Percentiles rank a stretch among this genome's conserved stretches.
phyloP scores from a whole-genome alignment of 192 early-diverging fungal genomes.

The Mortierella antarctica region DNA sequence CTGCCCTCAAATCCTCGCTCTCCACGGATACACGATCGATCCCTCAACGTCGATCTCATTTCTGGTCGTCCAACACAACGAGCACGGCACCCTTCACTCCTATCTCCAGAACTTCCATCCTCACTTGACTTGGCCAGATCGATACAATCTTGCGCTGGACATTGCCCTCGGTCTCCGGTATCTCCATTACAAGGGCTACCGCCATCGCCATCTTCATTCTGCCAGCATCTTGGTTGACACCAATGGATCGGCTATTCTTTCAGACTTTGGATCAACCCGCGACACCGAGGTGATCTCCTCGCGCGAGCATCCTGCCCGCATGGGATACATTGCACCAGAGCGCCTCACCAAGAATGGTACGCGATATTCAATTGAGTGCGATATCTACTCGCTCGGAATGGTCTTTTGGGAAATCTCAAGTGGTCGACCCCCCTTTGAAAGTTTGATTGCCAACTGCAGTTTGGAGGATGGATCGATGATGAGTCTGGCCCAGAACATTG shows the following conservation, averaged over 20 bases:
- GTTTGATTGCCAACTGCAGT: slow-evolving; percentile 20
- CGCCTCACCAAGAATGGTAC: slow-evolving; percentile 37
- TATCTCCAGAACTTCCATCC: slow-evolving; percentile 44
- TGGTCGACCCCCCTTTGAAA: slow-evolving; percentile 44
- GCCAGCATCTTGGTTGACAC: slow-evolving; percentile 45
- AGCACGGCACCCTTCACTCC: slow-evolving; percentile 44
- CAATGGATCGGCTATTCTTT: slow-evolving; percentile 46
- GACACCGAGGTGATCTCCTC: slow-evolving; percentile 46
- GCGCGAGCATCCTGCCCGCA: slow-evolving; percentile 38
- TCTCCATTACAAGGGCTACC: slow-evolving; percentile 49
- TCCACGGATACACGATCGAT: slow-evolving; percentile 40
- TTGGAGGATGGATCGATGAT: slow-evolving; percentile 23
- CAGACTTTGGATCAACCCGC: slow-evolving; percentile 43
- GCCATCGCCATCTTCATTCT: slow-evolving; percentile 50
- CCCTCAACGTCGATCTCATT: slow-evolving; percentile 26
- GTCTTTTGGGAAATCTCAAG: slow-evolving; percentile 49
- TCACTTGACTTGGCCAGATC: slow-evolving; percentile 51
- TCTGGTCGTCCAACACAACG: slow-evolving; percentile 41
- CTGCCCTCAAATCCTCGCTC: slow-evolving; percentile 28
- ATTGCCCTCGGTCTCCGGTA: slow-evolving; percentile 47
- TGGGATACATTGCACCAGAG: slow-evolving; percentile 51
- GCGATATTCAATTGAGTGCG: slow-evolving; percentile 47
- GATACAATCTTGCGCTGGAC: slow-evolving; percentile 51
- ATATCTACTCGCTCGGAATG: slow-evolving; percentile 50
- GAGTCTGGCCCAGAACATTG: slow-evolving; percentile 42